These are phyloP conservation scores for Wallacemonas sp. DNA, from an alignment of 208 protist genomes.

Conservation along the genomic window DNA sequence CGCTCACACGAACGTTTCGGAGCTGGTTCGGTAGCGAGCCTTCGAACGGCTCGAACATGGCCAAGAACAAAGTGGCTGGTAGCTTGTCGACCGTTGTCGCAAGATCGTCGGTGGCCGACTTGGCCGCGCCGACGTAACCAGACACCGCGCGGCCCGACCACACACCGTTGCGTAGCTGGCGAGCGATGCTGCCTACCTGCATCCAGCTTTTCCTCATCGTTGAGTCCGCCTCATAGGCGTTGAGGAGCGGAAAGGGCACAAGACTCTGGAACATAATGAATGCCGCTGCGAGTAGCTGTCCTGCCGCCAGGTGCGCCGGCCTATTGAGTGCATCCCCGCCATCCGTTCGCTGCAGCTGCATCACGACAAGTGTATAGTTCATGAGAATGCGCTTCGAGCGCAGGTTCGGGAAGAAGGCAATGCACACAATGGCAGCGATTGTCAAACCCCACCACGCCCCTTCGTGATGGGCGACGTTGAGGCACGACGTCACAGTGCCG, in stretches of 20 bases:
- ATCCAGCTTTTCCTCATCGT: slow-evolving; percentile 10
- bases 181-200: slow-evolving; percentile 14
- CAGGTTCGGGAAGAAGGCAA: slow-evolving; percentile 21
- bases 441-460: slow-evolving; percentile 22
- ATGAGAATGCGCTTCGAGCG: slow-evolving; percentile 15
- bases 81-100: slow-evolving; percentile 6
- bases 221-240: slow-evolving; percentile 14
- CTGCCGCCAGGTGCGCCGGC: slow-evolving; percentile 9
- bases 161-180: slow-evolving; percentile 9
- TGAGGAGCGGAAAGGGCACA: slow-evolving; percentile 18
- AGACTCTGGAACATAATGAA: slow-evolving; percentile 24
- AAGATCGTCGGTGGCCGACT: slow-evolving; percentile 13
- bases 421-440: slow-evolving; percentile 16
- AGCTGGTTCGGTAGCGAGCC: slow-evolving; percentile 38
- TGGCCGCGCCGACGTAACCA: slow-evolving; percentile 9
- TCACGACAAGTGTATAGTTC: slow-evolving; percentile 22
- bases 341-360: slow-evolving; percentile 17
- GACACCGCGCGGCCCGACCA: slow-evolving; percentile 24
- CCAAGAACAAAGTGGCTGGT: slow-evolving; percentile 10
- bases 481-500: slow-evolving; percentile 3
- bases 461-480: slow-evolving; percentile 9
- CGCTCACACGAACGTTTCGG: slow-evolving; percentile 35
- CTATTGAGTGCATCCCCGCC: background rate
- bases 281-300: slow-evolving; percentile 12
- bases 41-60: slow-evolving; percentile 27